Evolutionary conservation across 306 rosid genomes (phyloP).

Genomic region (Crataegus laevigata): DNA sequence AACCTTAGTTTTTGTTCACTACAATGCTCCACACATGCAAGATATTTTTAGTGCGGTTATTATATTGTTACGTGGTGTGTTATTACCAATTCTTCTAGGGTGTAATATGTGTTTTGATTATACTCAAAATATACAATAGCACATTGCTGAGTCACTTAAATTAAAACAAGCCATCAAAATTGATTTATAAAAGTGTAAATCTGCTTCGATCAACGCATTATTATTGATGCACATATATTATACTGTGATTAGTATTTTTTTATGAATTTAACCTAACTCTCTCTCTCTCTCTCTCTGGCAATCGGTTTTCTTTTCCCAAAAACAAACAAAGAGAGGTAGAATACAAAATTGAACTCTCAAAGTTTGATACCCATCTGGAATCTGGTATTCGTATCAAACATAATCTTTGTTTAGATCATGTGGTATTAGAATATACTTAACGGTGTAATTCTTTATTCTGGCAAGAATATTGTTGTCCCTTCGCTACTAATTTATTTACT

Average conservation of each 20-base stretch:
- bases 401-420: neutral
- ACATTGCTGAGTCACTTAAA: too few species aligned
- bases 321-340: neutral
- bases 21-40: neutral
- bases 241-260: neutral
- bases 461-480: neutral
- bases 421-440: slow-evolving; percentile 2
- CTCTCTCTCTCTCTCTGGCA: neutral
- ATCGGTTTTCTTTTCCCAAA: neutral
- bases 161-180: too few species aligned
- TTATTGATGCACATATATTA: neutral
- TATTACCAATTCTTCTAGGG: too few species aligned
- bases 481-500: neutral
- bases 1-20: neutral
- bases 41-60: too few species aligned
- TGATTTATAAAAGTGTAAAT: neutral
- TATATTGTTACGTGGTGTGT: too few species aligned
- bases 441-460: neutral
- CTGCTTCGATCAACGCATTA: neutral
- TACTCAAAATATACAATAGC: too few species aligned
- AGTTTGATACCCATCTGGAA: neutral
- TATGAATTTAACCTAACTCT: neutral
- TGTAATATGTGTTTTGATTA: too few species aligned
- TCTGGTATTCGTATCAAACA: neutral
- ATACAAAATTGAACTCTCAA: neutral